These are phyloP conservation scores for Mycena alexandri DNA, from an alignment of 768 basidiomycete species.

Conservation along the genomic window DNA sequence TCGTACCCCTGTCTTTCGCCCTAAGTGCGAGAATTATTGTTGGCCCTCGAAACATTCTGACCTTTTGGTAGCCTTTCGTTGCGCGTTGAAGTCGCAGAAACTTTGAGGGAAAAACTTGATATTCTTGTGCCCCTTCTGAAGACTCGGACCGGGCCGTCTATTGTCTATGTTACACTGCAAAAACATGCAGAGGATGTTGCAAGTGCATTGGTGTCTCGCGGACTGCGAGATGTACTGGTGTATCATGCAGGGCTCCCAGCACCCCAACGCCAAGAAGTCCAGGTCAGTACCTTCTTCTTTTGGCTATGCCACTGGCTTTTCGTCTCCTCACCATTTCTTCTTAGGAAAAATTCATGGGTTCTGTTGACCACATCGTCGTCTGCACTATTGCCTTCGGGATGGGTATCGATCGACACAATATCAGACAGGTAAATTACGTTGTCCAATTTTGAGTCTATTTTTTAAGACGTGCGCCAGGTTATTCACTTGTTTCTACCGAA, in stretches of 20 bases:
- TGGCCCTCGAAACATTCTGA: constrained; percentile 1
- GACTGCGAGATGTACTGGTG: constrained; percentile 41
- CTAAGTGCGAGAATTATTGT: constrained; percentile 50
- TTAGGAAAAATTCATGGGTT: constrained; percentile 52
- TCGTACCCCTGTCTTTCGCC: constrained; percentile 57
- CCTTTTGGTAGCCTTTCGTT: constrained; percentile 51
- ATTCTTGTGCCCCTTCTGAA: constrained; percentile 53
- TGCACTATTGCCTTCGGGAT: constrained; percentile 63
- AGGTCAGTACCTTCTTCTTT: constrained; percentile 35
- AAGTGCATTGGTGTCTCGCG: constrained; percentile 44
- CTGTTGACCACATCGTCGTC: constrained; percentile 53
- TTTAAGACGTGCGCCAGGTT: constrained; percentile 41
- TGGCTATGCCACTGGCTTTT: not conserved
- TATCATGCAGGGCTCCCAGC: constrained; percentile 60
- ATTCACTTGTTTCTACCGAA: constrained; percentile 59
- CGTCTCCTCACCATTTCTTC: not conserved
- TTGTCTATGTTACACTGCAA: constrained; percentile 62
- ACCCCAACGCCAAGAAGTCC: constrained; percentile 52
- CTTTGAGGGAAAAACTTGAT: constrained; percentile 50
- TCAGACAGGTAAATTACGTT: constrained; percentile 47
- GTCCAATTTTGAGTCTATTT: not conserved
- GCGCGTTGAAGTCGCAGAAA: constrained; percentile 48
- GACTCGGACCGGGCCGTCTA: constrained; percentile 53
- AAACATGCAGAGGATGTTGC: constrained; percentile 55
- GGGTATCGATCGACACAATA: constrained; percentile 58